Evolutionary conservation across 805 yeast genomes (phyloP).

Genomic region (Wickerhamomyces silvicola): DNA sequence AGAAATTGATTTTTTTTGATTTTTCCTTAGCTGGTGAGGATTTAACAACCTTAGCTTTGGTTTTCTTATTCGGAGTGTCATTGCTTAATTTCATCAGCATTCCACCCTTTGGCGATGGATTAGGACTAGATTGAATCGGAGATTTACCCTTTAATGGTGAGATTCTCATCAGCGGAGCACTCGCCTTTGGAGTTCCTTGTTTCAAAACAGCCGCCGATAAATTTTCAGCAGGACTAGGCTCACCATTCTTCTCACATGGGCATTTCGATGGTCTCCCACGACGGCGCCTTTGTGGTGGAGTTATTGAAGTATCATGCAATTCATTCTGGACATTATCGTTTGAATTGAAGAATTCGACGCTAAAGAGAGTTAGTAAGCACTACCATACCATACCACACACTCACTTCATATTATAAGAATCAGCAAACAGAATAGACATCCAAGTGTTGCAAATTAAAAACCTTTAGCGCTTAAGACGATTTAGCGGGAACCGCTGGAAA

Average conservation of each 20-base stretch:
- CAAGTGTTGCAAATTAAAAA: too few relatives aligned
- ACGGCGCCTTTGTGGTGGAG: constrained; percentile 23
- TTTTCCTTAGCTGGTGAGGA: not conserved
- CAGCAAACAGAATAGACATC: too few relatives aligned
- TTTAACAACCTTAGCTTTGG: too few relatives aligned
- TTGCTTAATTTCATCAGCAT: constrained; percentile 14
- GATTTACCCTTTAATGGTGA: constrained; percentile 13
- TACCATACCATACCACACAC: too few relatives aligned
- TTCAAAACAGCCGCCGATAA: constrained; percentile 23
- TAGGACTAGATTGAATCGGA: constrained; percentile 6
- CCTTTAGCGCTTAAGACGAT: too few relatives aligned
- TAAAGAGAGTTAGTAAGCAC: too few relatives aligned
- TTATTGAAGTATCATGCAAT: too few relatives aligned
- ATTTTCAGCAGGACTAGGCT: constrained; percentile 19
- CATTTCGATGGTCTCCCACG: constrained; percentile 24
- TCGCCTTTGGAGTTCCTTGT: constrained; percentile 23
- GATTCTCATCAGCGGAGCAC: constrained; percentile 23
- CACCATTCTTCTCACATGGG: constrained; percentile 2
- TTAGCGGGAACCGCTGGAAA: too few relatives aligned
- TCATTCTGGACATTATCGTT: too few relatives aligned
- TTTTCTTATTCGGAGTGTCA: not conserved
- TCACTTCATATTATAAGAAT: too few relatives aligned
- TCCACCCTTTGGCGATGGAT: constrained; percentile 24
- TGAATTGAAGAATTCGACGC: too few relatives aligned
- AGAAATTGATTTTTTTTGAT: constrained; percentile 2